Percentiles rank a stretch among this genome's conserved stretches.
phyloP scores from a whole-genome alignment of 345 rosid genomes.

The Draba incana region DNA sequence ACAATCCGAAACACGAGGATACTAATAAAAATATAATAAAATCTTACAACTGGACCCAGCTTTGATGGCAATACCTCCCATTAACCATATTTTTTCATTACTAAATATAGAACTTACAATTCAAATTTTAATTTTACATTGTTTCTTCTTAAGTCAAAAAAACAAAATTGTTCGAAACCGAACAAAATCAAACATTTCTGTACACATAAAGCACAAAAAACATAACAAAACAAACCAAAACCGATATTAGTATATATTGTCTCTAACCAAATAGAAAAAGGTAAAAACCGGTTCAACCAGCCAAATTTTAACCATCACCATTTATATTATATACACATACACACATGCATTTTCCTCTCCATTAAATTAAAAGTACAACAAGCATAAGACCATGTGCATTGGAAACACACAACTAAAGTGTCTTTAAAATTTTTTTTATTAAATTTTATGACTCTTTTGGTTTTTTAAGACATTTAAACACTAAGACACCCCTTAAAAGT shows the following conservation, averaged over 20 bases:
- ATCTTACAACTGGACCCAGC: constrained; percentile 40
- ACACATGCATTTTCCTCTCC: too few relatives aligned
- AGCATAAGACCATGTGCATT: too few relatives aligned
- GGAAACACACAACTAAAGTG: too few relatives aligned
- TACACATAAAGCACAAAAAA: neutral
- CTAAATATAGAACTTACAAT: constrained; percentile 1
- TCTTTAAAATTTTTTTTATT: too few relatives aligned
- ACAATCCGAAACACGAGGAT: constrained; percentile 39
- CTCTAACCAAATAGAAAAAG: neutral
- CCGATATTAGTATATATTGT: constrained; percentile 7
- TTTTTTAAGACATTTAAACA: too few relatives aligned
- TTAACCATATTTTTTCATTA: constrained; percentile 27
- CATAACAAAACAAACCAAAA: constrained; percentile 3
- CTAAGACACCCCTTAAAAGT: too few relatives aligned
- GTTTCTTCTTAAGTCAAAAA: neutral
- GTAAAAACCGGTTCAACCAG: too few relatives aligned
- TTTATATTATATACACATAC: too few relatives aligned
- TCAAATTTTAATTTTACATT: constrained; percentile 16
- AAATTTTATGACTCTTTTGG: too few relatives aligned
- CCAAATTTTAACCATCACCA: too few relatives aligned
- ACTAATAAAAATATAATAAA: constrained; percentile 5
- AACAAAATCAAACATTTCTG: neutral
- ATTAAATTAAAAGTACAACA: neutral
- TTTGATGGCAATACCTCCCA: constrained; percentile 31
- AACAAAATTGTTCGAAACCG: constrained; percentile 11